These are phyloP conservation scores for Cornus kousa DNA, from an alignment of 148 eudicot species.

Conservation along the genomic window DNA sequence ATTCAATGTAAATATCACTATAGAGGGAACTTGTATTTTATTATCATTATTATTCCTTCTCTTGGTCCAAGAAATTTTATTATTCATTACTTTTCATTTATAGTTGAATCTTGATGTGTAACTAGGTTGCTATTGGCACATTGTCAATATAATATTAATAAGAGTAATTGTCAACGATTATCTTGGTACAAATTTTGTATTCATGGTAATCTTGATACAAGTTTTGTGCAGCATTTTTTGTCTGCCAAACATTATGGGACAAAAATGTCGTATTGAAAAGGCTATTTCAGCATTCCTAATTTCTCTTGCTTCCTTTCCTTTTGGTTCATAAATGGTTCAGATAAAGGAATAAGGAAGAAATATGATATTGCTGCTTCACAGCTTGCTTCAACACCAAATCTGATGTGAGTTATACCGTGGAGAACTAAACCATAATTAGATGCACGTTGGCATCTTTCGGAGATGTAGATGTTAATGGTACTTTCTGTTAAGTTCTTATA, in stretches of 20 bases:
- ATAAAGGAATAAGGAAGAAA: too few species aligned
- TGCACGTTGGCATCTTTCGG: too few species aligned
- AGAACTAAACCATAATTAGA: too few species aligned
- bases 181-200: neutral
- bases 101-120: slow-evolving; percentile 12
- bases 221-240: too few species aligned
- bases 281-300: neutral
- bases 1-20: slow-evolving; percentile 48
- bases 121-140: slow-evolving; percentile 4
- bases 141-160: slow-evolving; percentile 6
- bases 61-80: neutral
- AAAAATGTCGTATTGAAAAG: neutral
- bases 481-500: too few species aligned
- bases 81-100: neutral
- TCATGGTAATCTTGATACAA: neutral
- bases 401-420: too few species aligned
- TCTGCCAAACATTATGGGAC: neutral
- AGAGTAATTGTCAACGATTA: neutral
- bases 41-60: neutral
- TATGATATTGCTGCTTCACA: neutral
- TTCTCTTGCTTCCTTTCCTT: neutral
- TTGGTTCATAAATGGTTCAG: neutral
- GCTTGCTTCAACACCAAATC: too few species aligned
- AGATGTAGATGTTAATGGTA: too few species aligned
- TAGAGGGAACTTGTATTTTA: slow-evolving; percentile 5